Base-by-base conservation (phyloP, 768 basidiomycete genomes). In the Termitomyces titanicus region DNA sequence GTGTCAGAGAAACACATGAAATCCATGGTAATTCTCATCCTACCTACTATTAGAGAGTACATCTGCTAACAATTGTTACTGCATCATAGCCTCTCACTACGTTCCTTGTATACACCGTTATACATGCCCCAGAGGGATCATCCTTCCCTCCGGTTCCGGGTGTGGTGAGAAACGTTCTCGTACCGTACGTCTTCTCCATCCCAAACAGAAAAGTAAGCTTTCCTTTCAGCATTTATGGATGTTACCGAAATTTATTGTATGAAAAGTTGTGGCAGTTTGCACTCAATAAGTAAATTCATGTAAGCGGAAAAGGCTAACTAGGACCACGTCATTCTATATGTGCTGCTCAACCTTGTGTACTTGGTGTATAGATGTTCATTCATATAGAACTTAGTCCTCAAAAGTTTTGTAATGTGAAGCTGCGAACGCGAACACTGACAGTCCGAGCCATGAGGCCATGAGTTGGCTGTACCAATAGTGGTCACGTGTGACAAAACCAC, bases 1-100 rank as follows among this genome's bases (percentile, higher is more conserved):
- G 55, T 61, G 35, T 58, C 60, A 3, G 61, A 61, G 29, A 59
- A 47, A 40, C 57, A 61, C 35, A 63, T 63, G 60, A 61, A 59
- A 43, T 56, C 60, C 6, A 61, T 63, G 60, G 62, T 61, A n/a
- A 45, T 45, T n/a, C n/a, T 37, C 12, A 11, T 20, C 18, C 13
- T 15, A 18, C 6, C 20, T 27, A 1, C 9, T 8, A 27, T 7
- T n/a, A 25, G 9, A 29, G 8, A 13, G 11, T 17, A 20, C 18
- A n/a, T 45, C 29, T 29, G 29, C 29, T 17, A 15, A 20, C 9
- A 15, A 38, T 33, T 31, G 22, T 1, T 8, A 38, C 20, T 18
- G 8, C 22, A 44, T 3, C 5, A 37, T 22, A 59, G 60, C 53
- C 62, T 4, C 57, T 55, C 7, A 45, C 49, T 15, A 59, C 58